These are phyloP conservation scores for Claviceps sp. DNA, from an alignment of 2,329 filamentous ascomycete genomes.

Conservation along the genomic window DNA sequence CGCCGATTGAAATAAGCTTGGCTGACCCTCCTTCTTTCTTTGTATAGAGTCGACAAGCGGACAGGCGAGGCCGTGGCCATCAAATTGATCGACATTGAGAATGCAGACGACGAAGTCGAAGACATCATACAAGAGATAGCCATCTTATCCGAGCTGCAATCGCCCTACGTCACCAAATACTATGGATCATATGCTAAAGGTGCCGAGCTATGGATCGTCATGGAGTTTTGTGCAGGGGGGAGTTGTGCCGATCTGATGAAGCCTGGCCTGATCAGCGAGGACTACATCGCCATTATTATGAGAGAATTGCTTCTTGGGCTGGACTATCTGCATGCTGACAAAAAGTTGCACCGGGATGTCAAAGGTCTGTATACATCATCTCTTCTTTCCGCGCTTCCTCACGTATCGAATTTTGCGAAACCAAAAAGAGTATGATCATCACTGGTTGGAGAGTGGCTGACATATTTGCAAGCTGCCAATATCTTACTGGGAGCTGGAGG, in stretches of 20 bases:
- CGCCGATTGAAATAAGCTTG: neutral
- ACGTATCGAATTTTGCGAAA: neutral
- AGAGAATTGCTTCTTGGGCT: constrained; percentile 79
- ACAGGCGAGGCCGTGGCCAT: constrained; percentile 92
- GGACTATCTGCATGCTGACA: constrained; percentile 87
- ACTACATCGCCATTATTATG: constrained; percentile 93
- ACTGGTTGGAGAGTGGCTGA: neutral
- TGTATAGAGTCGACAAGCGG: constrained; percentile 71
- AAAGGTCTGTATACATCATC: constrained; percentile 48
- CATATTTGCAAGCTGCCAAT: constrained; percentile 58
- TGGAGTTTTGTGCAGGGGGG: constrained; percentile 96
- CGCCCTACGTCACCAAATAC: constrained; percentile 93
- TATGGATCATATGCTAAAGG: constrained; percentile 94
- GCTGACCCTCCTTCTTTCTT: neutral
- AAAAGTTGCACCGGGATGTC: constrained; percentile 92
- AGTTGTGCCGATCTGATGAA: constrained; percentile 96
- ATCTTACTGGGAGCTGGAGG: constrained; percentile 79
- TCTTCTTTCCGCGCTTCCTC: no score
- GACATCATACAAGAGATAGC: constrained; percentile 99
- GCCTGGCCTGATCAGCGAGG: constrained; percentile 78
- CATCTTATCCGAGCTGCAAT: constrained; percentile 90
- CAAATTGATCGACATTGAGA: constrained; percentile 97
- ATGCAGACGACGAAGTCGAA: constrained; percentile 97
- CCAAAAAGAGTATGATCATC: neutral
- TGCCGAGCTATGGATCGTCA: constrained; percentile 96